phyloP scores from a whole-genome alignment of 2,329 filamentous ascomycete species.

The Aspergillus sojae region DNA sequence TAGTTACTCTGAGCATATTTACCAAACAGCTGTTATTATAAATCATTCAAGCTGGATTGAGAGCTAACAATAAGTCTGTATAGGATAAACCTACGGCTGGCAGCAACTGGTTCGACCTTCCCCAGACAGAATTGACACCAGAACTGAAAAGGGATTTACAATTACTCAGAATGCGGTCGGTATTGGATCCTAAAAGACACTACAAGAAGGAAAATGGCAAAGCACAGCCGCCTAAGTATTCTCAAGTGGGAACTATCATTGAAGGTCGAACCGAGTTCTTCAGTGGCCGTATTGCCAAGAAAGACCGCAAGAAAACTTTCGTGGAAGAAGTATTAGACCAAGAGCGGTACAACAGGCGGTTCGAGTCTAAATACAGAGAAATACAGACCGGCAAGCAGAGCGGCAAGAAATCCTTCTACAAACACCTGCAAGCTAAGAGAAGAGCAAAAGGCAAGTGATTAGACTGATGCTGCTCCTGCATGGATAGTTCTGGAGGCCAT shows the following conservation, averaged over 20 bases:
- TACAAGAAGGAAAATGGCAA: conserved; percentile 85
- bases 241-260: conserved; percentile 84
- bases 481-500: not conserved
- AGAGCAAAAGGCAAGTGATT: conserved; percentile 21
- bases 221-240: conserved; percentile 74
- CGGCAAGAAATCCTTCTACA: conserved; percentile 89
- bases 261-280: conserved; percentile 88
- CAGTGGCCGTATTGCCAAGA: conserved; percentile 77
- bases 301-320: conserved; percentile 83
- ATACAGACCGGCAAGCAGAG: conserved; percentile 82
- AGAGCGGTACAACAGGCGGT: conserved; percentile 68
- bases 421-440: conserved; percentile 68
- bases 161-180: conserved; percentile 82
- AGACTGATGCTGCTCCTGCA: not conserved
- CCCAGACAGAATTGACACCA: conserved; percentile 78
- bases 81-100: conserved; percentile 70
- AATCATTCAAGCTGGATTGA: not conserved
- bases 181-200: conserved; percentile 84
- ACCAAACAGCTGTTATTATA: conserved; percentile 23
- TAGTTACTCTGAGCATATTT: conserved; percentile 69
- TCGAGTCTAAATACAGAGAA: conserved; percentile 84
- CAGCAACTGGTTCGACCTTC: conserved; percentile 82
- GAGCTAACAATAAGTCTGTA: conserved; percentile 14
- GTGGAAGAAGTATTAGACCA: conserved; percentile 78
- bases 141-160: conserved; percentile 88